Evolutionary conservation across 306 rosid genomes (phyloP).

Genomic region (Cicer yamashitae): DNA sequence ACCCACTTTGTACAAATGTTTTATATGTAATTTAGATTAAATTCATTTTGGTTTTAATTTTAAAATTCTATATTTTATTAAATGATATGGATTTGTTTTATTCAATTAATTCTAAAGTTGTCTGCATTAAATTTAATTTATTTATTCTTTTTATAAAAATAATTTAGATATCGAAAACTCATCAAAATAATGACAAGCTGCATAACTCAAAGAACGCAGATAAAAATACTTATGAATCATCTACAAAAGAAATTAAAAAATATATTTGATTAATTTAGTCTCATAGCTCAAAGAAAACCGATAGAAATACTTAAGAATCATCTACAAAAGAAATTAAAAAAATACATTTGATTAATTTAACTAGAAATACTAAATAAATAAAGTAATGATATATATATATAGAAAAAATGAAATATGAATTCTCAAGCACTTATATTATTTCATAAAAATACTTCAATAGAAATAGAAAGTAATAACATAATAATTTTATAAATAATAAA

Average conservation of each 20-base stretch:
- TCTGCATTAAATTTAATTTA: background rate
- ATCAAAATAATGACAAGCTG: too few relatives aligned
- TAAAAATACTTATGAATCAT: too few relatives aligned
- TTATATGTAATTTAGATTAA: background rate
- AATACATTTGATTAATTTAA: background rate
- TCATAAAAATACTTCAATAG: background rate
- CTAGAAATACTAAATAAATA: background rate
- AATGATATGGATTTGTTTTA: constrained; percentile 10
- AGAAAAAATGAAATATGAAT: background rate
- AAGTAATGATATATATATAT: background rate
- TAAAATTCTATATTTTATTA: background rate
- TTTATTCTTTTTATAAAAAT: background rate
- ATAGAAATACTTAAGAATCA: too few relatives aligned
- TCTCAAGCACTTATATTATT: background rate
- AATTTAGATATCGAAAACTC: too few relatives aligned
- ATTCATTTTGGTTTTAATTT: background rate
- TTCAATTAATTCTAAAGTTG: background rate
- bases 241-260: too few relatives aligned
- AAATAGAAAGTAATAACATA: background rate
- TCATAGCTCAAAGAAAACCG: too few relatives aligned
- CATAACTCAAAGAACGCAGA: too few relatives aligned
- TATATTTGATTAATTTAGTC: too few relatives aligned
- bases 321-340: too few relatives aligned
- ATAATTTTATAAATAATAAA: background rate
- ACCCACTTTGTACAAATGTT: constrained; percentile 30